Percentiles rank a stretch among this genome's conserved stretches.
Conservation (phyloP, 345 rosid genomes). For the Brassica incana region DNA sequence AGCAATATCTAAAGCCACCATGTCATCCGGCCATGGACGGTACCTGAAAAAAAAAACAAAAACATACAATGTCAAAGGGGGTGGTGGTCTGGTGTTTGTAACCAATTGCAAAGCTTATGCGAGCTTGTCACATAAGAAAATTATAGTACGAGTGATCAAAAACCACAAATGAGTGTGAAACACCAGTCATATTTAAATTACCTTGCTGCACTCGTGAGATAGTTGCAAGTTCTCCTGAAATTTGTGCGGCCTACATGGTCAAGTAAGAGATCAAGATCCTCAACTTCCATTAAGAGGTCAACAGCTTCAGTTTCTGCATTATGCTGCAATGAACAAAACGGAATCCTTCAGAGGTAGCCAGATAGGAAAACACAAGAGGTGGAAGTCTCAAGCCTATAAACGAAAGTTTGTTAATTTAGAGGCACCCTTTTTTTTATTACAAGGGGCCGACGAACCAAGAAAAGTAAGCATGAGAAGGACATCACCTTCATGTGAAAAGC, state of each 20-base stretch:
- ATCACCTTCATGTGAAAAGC: conserved; percentile 91
- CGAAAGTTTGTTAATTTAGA: not conserved
- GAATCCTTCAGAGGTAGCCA: conserved; percentile 3
- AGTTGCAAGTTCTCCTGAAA: conserved; percentile 91
- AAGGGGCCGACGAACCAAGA: not conserved
- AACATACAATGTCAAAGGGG: not conserved
- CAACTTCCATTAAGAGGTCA: conserved; percentile 98
- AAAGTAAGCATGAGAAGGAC: not conserved
- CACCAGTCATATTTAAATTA: conserved; percentile 22
- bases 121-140: not conserved
- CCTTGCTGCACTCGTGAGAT: conserved; percentile 89
- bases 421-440: not conserved
- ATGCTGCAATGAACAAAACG: conserved; percentile 54
- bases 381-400: not conserved
- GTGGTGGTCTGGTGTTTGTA: not conserved
- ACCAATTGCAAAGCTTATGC: not conserved
- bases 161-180: conserved; percentile 6
- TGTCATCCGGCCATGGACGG: conserved; percentile 94
- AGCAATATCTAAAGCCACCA: conserved; percentile 67
- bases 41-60: conserved; percentile 53
- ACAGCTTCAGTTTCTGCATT: conserved; percentile 99
- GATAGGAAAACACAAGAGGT: not conserved
- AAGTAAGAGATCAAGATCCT: conserved; percentile 82
- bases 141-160: not conserved
- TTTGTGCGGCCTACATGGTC: conserved; percentile 81